Evolutionary conservation across 2,329 filamentous ascomycete species (phyloP), one percentile per base, ranked within the genome.

Genomic region (Clonostachys rhizophaga): DNA sequence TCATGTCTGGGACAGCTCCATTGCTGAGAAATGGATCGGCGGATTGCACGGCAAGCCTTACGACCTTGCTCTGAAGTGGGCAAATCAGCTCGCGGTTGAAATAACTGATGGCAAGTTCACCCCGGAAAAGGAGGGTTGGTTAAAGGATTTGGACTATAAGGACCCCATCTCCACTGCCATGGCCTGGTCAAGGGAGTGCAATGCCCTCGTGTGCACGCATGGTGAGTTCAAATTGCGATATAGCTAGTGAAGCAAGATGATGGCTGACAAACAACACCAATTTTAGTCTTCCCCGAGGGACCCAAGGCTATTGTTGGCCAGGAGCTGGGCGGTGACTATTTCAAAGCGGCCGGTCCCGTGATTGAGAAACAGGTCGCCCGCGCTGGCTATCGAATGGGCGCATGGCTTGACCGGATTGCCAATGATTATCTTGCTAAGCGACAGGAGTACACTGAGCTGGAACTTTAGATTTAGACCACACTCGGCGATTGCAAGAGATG

Each of bases 1-100:
- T 58, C 76, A 84, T 49, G 79, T 89, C 14, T 90, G 86, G 86
- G 87, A 90, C 59, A 81, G 77, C 46, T 79, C 76, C 54, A 89
- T 89, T 51, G 75, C 81, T 1, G 83, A 87, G 65, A 79, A 83
- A 58, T 66, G 79, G 56, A 69, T 85, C 2, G 83, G 83, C 3
- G 79, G 74, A n/a, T 60, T 69, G 40, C 66, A 69, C 37, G 66
- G 78, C 58, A 62, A 70, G 64, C 62, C 75, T 1, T 80, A 76
- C 49, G 61, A 63, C 6, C 67, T 74, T 42, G 82, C 81, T 2
- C 61, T 68, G 44, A 60, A 59, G 40, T 87, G 83, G 78, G 79
- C 83, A 2, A 66, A 69, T n/a, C 64, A 71, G 46, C 71, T 89
- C 18, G 72, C 74, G 7, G 54, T 60, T 1, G 72, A 76, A 54